Percentiles rank a stretch among this genome's conserved stretches.
phyloP scores from a whole-genome alignment of 2,329 filamentous ascomycete species.

The Xylaria sp. region DNA sequence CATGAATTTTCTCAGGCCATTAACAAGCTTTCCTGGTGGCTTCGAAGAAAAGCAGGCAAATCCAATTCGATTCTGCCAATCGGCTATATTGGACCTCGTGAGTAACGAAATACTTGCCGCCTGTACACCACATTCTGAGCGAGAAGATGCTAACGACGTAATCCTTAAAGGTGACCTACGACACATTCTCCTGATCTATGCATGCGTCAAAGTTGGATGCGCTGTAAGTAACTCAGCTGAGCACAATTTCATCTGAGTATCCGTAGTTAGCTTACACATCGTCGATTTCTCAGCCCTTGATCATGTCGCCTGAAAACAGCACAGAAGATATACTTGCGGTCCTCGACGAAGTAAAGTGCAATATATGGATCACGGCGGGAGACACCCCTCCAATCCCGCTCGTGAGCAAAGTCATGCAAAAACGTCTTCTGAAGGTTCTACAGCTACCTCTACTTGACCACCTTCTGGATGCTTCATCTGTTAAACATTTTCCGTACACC shows the following conservation, averaged over 20 bases:
- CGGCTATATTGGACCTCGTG: slow-evolving; percentile 44
- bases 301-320: slow-evolving; percentile 16
- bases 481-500: slow-evolving; percentile 37
- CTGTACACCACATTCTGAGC: neutral
- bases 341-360: slow-evolving; percentile 6
- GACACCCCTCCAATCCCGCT: slow-evolving; percentile 6
- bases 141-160: neutral
- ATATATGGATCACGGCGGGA: slow-evolving; percentile 8
- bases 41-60: slow-evolving; percentile 32
- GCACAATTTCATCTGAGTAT: too few species aligned
- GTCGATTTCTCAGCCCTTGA: neutral
- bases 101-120: slow-evolving; percentile 29
- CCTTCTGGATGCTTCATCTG: slow-evolving; percentile 33
- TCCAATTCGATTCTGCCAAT: slow-evolving; percentile 29
- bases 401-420: slow-evolving; percentile 29
- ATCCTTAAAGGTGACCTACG: slow-evolving; percentile 39
- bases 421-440: slow-evolving; percentile 38
- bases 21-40: slow-evolving; percentile 43
- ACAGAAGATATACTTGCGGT: slow-evolving; percentile 9
- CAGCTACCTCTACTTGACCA: slow-evolving; percentile 37
- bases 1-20: slow-evolving; percentile 36
- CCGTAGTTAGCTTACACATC: neutral
- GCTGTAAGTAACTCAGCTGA: slow-evolving; percentile 30
- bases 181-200: slow-evolving; percentile 41
- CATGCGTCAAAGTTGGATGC: slow-evolving; percentile 43